Conservation (phyloP, 1,139 yeast genomes). For the Kodamaea anthophila region DNA sequence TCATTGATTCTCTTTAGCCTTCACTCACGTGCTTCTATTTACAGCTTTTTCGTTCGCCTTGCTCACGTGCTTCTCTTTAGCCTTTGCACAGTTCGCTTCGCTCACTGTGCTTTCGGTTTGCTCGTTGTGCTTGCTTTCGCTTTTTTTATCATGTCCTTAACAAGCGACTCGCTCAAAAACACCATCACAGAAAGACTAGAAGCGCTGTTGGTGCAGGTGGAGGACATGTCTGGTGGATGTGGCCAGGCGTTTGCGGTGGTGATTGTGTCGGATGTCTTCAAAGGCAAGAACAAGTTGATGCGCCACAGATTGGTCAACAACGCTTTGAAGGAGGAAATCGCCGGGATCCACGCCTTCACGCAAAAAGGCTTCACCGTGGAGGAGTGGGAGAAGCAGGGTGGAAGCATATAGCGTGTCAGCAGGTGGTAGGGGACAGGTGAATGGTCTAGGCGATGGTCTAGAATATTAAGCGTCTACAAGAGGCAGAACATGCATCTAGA, state of each 20-base stretch:
- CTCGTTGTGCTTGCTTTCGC: too few species aligned
- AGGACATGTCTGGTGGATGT: conserved; percentile 77
- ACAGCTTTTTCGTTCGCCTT: too few species aligned
- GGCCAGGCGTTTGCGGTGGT: conserved; percentile 85
- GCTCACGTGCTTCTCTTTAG: too few species aligned
- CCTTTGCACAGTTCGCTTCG: too few species aligned
- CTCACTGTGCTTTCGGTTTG: too few species aligned
- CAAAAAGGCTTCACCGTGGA: conserved; percentile 75
- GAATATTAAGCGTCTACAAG: too few species aligned
- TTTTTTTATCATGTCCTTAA: conserved; percentile 16
- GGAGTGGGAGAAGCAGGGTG: conserved; percentile 55
- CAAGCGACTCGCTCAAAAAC: conserved; percentile 40
- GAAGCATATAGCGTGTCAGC: conserved; percentile 1
- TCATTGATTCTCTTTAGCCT: too few species aligned
- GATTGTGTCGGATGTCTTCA: conserved; percentile 67
- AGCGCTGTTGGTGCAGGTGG: conserved; percentile 55
- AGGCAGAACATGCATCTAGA: too few species aligned
- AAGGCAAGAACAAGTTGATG: conserved; percentile 77
- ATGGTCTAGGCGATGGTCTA: too few species aligned
- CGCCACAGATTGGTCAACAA: conserved; percentile 83
- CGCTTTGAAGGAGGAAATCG: conserved; percentile 75
- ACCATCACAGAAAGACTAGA: conserved; percentile 45
- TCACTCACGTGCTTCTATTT: too few species aligned
- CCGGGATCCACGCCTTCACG: conserved; percentile 87
- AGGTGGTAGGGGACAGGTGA: neutral